phyloP scores from a whole-genome alignment of 352 stramenopile genomes.

The Globisporangium irregulare region DNA sequence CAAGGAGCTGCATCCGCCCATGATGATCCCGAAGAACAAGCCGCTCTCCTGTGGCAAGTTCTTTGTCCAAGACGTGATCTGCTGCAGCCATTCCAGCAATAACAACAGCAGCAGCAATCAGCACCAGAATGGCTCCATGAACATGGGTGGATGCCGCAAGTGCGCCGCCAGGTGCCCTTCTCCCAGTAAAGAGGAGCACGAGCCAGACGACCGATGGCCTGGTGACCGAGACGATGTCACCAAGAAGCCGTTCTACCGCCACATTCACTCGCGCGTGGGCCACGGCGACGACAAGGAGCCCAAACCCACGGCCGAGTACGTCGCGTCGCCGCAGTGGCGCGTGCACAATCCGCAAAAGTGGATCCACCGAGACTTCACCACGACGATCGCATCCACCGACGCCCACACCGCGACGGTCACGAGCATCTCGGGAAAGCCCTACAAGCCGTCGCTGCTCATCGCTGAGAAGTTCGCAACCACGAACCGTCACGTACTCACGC shows the following conservation, averaged over 20 bases:
- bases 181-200: conserved; percentile 16
- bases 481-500: conserved; percentile 4
- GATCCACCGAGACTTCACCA: conserved; percentile 45
- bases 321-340: conserved; percentile 56
- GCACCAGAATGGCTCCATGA: conserved; percentile 7
- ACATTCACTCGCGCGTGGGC: conserved; percentile 16
- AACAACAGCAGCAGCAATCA: conserved; percentile 10
- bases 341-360: conserved; percentile 49
- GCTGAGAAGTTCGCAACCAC: conserved; percentile 38
- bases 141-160: conserved; percentile 21
- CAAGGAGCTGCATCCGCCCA: conserved; percentile 68
- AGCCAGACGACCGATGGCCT: conserved; percentile 8
- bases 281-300: conserved; percentile 17
- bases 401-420: conserved; percentile 43
- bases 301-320: conserved; percentile 50
- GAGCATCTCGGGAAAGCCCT: conserved; percentile 38
- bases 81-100: conserved; percentile 4
- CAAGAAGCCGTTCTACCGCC: conserved; percentile 8
- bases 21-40: conserved; percentile 55
- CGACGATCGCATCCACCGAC: conserved; percentile 43
- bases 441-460: conserved; percentile 38
- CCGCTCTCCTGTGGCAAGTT: conserved; percentile 56
- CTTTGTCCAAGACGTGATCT: conserved; percentile 52
- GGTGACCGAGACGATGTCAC: conserved; percentile 15
- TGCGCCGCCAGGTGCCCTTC: conserved; percentile 27